Conservation (phyloP, 768 basidiomycete species). For the Pulveroboletus sp. region DNA sequence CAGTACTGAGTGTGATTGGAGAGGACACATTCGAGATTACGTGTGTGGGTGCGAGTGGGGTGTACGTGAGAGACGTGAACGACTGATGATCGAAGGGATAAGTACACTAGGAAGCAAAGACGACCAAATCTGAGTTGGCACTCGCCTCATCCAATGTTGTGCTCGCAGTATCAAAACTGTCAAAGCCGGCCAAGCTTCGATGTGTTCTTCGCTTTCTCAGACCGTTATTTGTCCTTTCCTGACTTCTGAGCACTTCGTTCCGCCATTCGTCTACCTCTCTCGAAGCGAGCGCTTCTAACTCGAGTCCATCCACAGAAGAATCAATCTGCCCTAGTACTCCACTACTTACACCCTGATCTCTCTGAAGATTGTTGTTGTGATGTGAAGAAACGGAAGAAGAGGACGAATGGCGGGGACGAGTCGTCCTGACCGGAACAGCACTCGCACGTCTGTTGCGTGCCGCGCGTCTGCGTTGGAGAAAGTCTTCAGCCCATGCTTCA, state of each 20-base stretch:
- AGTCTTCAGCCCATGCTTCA: slow-evolving; percentile 40
- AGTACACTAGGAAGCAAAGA: background rate
- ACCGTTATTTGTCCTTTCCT: slow-evolving; percentile 6
- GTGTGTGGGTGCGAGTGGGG: slow-evolving; percentile 46
- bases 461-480: slow-evolving; percentile 28
- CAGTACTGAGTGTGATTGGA: slow-evolving; percentile 14
- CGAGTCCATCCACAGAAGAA: slow-evolving; percentile 30
- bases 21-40: slow-evolving; percentile 39
- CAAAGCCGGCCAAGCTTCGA: slow-evolving; percentile 5
- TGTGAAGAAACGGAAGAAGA: slow-evolving; percentile 8
- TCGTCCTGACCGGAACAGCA: slow-evolving; percentile 18
- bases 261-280: slow-evolving; percentile 53
- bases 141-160: slow-evolving; percentile 48
- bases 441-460: slow-evolving; percentile 24
- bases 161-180: slow-evolving; percentile 19
- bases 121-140: background rate
- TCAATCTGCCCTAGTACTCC: slow-evolving; percentile 15
- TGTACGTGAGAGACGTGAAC: slow-evolving; percentile 41
- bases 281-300: slow-evolving; percentile 50
- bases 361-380: slow-evolving; percentile 5
- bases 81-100: slow-evolving; percentile 31
- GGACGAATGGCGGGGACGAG: slow-evolving; percentile 13
- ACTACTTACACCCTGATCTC: background rate
- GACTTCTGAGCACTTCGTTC: slow-evolving; percentile 35
- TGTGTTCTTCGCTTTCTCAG: slow-evolving; percentile 7